Percentiles rank a stretch among this genome's conserved stretches.
Evolutionary conservation across 108 stramenopile species (phyloP).

Genomic region (Ochromonas danica): DNA sequence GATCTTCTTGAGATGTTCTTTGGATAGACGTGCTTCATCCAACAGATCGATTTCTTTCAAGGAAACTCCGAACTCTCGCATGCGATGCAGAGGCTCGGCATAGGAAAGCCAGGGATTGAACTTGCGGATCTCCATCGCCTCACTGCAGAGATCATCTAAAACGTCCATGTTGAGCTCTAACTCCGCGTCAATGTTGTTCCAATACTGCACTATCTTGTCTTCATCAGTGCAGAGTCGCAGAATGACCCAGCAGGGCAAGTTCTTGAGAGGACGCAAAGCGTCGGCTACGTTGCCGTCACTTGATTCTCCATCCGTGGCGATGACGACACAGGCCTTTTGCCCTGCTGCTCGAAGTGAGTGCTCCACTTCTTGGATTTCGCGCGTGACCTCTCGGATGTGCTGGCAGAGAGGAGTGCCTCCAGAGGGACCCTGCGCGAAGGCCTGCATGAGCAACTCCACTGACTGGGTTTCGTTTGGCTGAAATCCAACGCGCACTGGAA

Average conservation of each 20-base stretch:
- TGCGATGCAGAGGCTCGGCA: not conserved
- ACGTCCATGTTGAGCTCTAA: slow-evolving; percentile 28
- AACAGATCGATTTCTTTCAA: slow-evolving; percentile 3
- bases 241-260: slow-evolving; percentile 4
- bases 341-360: not conserved
- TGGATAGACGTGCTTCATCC: slow-evolving; percentile 26
- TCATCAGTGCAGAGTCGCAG: slow-evolving; percentile 35
- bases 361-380: not conserved
- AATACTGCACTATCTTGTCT: not conserved
- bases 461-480: not conserved
- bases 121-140: not conserved
- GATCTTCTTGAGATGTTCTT: slow-evolving; percentile 27
- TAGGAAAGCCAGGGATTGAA: slow-evolving; percentile 23
- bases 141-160: slow-evolving; percentile 5
- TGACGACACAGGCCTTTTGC: not conserved
- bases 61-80: slow-evolving; percentile 7
- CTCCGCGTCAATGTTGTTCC: slow-evolving; percentile 18
- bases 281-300: slow-evolving; percentile 19
- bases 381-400: slow-evolving; percentile 12
- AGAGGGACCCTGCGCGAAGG: not conserved
- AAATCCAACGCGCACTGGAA: not conserved
- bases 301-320: slow-evolving; percentile 33
- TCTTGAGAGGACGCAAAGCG: not conserved
- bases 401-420: slow-evolving; percentile 18
- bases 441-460: not conserved